Percentiles rank a stretch among this genome's conserved stretches.
Evolutionary conservation across 139 green algal species (phyloP).

Genomic region (Picochlorum sp.): DNA sequence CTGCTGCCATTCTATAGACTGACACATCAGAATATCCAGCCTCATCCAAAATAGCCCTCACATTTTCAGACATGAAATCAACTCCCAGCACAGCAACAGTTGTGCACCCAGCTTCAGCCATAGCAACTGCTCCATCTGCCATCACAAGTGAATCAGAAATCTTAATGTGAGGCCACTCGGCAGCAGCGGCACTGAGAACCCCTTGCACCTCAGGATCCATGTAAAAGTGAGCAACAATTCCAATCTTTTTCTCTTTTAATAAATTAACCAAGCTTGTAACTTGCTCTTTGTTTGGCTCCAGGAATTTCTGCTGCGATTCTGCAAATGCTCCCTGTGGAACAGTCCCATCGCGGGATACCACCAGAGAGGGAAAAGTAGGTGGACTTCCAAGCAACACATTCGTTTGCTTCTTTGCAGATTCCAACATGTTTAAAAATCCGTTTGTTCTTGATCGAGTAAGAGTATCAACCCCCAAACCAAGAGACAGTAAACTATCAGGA

Average conservation of each 20-base stretch:
- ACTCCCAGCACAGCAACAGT: constrained; percentile 87
- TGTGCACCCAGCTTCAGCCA: constrained; percentile 78
- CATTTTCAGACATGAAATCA: constrained; percentile 99
- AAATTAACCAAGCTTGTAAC: constrained; percentile 40
- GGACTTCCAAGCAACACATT: constrained; percentile 38
- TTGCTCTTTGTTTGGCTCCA: constrained; percentile 36
- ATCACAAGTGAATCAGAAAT: constrained; percentile 94
- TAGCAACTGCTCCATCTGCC: constrained; percentile 73
- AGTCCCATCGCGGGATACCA: constrained; percentile 44
- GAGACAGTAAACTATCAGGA: constrained; percentile 14
- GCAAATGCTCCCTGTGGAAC: constrained; percentile 73
- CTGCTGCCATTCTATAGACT: constrained; percentile 75
- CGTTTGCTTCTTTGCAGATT: constrained; percentile 55
- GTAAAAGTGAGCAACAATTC: constrained; percentile 99
- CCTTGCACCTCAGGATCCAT: constrained; percentile 98
- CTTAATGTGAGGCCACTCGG: constrained; percentile 83
- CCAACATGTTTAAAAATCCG: constrained; percentile 78
- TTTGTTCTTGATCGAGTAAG: constrained; percentile 60
- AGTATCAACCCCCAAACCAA: constrained; percentile 40
- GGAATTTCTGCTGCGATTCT: constrained; percentile 58
- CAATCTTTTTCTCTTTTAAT: constrained; percentile 77
- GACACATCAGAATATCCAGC: constrained; percentile 52
- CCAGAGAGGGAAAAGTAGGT: constrained; percentile 80
- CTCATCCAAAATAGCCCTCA: constrained; percentile 89
- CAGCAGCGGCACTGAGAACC: constrained; percentile 69